Base-by-base conservation (phyloP, 2,329 filamentous ascomycete genomes). In the Beauveria brongniartii region DNA sequence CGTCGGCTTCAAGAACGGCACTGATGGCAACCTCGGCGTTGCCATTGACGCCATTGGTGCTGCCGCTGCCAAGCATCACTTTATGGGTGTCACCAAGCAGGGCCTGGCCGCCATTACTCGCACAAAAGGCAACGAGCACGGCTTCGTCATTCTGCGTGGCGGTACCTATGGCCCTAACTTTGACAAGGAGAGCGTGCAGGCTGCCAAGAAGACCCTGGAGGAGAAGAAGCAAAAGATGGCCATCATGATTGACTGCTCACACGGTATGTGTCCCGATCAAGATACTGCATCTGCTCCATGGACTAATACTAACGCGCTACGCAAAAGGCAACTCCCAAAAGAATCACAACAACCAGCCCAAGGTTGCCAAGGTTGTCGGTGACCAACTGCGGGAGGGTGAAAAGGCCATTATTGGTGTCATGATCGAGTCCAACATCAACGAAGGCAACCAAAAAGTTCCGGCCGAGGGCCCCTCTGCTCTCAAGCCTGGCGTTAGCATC, bases 1-100 rank as follows among this genome's bases (percentile, higher is more conserved):
- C 24, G 92, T 99, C 67, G 94, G 94, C 63, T 99, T 97, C 88
- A 99, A 99, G 86, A 99, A 99, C 77, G 94, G 94, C 64, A 99
- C 94, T 26, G 94, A 99, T 70, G 94, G 94, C 47, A 91, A 89
- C 68, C 80, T 99, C 61, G 86, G 85, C 30, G 92, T 97, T 22
- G 92, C 93, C 22, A 95, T 97, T 69, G 94, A 99, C 73, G 94
- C 94, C 40, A 97, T 97, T 72, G 94, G 93, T 63, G 87, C 90
- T 34, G 90, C 89, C 1, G 86, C 88, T 62, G 82, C 89, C n/a
- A 87, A 84, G 75, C 94, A 99, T 76, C 93, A 97, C 80, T 99
- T 99, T 82, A 89, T 99, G 82, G 93, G 92, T 76, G 94, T 99
- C 55, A 99, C 94, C 37, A 99, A 99, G 82, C 92, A 96, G 72